Base-by-base conservation (phyloP, 495 filamentous ascomycete species). In the Xylaria sp. region DNA sequence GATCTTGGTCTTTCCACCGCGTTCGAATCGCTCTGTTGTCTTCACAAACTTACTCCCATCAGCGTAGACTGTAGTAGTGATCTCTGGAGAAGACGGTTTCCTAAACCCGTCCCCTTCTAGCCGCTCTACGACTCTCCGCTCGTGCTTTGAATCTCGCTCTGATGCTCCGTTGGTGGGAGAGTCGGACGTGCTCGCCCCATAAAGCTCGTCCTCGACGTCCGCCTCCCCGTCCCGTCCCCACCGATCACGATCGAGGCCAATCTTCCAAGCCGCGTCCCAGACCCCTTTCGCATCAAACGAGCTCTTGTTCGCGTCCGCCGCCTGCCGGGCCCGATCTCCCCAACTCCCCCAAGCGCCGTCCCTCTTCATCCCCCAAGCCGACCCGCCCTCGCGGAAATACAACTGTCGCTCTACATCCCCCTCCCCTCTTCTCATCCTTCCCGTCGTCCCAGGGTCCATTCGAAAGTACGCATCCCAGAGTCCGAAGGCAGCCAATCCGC, bases 381-480 rank as follows among this genome's bases (percentile, higher is more conserved):
- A 3, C 15, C 15, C 31, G 44, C 24, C 1, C 4, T 64, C 41
- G 24, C 41, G 61, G 41, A 68, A 68, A 21, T 58, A 37, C 40
- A 68, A 37, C 66, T 24, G 40, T 48, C 62, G 21, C 19, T 50
- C 43, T 8, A 14, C 43, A 2, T 21, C 62, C 15, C 6, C 46
- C 61, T 43, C 61, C 0, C n/a, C 40, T 12, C 9, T 61, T 9
- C 17, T n/a, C 21, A 17, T 24, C 12, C 29, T 9, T 17, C 31
- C 44, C 33, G 33, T 53, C n/a, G 26, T n/a, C 5, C 14, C n/a
- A 4, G 35, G 19, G 4, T 73, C 64, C 17, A 78, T 71, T 1
- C 29, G 37, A 15, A 77, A 79, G 37, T 73, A 79, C 11, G 77
- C 57, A 19, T 53, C 61, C 77, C 75, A 77, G 58, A 77, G 75